phyloP scores from a whole-genome alignment of 208 protist genomes.

The Acanthamoeba culbertsoni region DNA sequence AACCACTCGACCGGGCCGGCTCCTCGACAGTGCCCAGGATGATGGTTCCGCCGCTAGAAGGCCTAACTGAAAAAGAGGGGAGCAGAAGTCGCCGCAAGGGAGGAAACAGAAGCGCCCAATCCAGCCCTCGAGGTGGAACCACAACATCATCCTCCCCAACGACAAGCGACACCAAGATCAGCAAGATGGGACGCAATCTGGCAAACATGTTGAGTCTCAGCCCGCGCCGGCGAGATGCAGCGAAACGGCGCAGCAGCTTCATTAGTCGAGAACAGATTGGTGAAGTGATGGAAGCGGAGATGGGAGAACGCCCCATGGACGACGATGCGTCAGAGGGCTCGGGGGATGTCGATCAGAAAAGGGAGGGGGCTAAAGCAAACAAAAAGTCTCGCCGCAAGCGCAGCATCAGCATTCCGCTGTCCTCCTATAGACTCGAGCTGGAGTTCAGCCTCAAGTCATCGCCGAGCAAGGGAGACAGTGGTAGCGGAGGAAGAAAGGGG shows the following conservation, averaged over 20 bases:
- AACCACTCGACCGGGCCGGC: no score
- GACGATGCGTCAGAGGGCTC: neutral
- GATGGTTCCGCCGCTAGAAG: no score
- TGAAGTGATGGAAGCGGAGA: neutral
- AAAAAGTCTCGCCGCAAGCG: neutral
- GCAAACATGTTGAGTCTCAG: neutral
- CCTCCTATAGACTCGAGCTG: neutral
- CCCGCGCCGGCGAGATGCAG: neutral
- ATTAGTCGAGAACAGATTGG: neutral
- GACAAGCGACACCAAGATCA: neutral
- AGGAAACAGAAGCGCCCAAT: no score
- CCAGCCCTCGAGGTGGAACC: no score
- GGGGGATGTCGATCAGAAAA: neutral
- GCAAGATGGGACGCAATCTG: neutral
- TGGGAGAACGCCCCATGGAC: neutral
- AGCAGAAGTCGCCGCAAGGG: neutral
- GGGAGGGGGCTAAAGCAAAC: neutral
- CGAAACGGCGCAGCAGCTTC: slow-evolving; percentile 21
- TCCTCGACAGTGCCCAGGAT: neutral
- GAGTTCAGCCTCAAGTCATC: neutral
- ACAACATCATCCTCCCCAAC: neutral
- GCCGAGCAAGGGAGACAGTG: neutral
- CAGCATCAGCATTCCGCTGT: slow-evolving; percentile 16
- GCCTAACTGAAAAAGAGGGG: no score
- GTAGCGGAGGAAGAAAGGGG: neutral